Conservation (phyloP, 2,329 filamentous ascomycete species). For the Colletotrichum magnum region DNA sequence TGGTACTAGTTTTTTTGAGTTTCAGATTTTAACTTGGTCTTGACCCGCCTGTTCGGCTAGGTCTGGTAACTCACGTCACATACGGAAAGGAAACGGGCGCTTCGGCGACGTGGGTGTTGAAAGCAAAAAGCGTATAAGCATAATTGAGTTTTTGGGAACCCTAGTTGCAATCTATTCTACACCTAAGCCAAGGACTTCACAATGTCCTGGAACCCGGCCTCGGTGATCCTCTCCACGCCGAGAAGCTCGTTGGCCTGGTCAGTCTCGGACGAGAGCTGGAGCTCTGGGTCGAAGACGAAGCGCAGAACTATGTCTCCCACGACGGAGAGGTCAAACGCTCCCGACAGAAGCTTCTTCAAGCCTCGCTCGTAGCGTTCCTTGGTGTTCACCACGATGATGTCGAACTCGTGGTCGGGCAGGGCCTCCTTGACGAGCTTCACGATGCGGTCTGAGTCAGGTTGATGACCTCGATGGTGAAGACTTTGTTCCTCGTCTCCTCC, state of each 20-base stretch:
- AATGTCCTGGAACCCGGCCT: conserved; percentile 6
- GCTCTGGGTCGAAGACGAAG: conserved; percentile 17
- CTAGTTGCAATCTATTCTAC: neutral
- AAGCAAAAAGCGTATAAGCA: too few species aligned
- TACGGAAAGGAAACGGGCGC: too few species aligned
- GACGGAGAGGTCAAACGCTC: conserved; percentile 14
- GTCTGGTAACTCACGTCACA: too few species aligned
- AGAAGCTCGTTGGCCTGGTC: conserved; percentile 15
- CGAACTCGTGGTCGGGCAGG: conserved; percentile 16
- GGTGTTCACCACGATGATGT: conserved; percentile 17
- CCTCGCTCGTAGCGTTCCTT: conserved; percentile 24
- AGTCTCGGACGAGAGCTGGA: conserved; percentile 8
- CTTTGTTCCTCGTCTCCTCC: conserved; percentile 64
- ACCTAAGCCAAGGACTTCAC: conserved; percentile 12
- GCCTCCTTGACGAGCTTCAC: conserved; percentile 49
- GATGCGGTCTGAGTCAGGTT: conserved; percentile 65
- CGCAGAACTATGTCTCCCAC: conserved; percentile 6
- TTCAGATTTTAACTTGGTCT: neutral
- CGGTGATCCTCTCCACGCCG: conserved; percentile 14
- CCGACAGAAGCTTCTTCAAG: conserved; percentile 19
- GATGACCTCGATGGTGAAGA: conserved; percentile 66
- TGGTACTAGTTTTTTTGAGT: neutral
- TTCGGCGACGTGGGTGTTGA: too few species aligned
- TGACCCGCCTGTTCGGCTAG: too few species aligned
- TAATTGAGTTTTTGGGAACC: too few species aligned